phyloP scores from a whole-genome alignment of 2,329 filamentous ascomycete genomes.

The Colletotrichum tropicale region DNA sequence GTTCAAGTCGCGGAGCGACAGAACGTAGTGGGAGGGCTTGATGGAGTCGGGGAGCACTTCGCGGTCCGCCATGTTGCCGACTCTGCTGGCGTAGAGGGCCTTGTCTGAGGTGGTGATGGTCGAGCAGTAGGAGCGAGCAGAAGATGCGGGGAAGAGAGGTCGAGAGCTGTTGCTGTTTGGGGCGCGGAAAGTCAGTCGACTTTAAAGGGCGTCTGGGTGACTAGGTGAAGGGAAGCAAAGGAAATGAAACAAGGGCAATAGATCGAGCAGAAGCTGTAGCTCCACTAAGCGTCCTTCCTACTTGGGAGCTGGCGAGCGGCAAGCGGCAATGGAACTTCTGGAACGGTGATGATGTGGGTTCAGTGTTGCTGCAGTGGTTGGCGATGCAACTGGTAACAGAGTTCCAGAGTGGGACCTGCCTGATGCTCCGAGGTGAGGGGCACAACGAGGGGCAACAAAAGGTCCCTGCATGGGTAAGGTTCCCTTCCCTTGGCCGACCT shows the following conservation, averaged over 20 bases:
- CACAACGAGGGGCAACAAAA: constrained; percentile 22
- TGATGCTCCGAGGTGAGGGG: constrained; percentile 20
- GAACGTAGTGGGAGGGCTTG: constrained; percentile 84
- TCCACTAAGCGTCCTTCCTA: constrained; percentile 17
- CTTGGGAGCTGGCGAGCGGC: constrained; percentile 5
- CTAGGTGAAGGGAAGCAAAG: background rate
- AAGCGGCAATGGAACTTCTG: constrained; percentile 11
- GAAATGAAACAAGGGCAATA: background rate
- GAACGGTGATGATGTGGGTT: background rate
- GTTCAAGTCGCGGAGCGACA: constrained; percentile 83
- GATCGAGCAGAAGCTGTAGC: constrained; percentile 2
- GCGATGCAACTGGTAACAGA: background rate
- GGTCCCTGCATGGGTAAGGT: constrained; percentile 21
- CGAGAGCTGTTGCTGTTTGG: background rate
- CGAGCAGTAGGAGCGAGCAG: constrained; percentile 22
- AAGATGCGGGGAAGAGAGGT: constrained; percentile 4
- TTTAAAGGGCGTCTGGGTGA: background rate
- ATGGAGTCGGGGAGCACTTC: constrained; percentile 68
- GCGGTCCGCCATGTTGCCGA: constrained; percentile 57
- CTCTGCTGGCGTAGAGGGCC: constrained; percentile 26
- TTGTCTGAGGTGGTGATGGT: constrained; percentile 27
- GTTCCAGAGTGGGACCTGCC: constrained; percentile 6
- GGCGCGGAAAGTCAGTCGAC: background rate
- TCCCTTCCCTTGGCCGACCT: background rate
- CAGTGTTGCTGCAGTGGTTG: background rate